Conservation (phyloP, 2,329 filamentous ascomycete species). For the Colletotrichum tabaci region DNA sequence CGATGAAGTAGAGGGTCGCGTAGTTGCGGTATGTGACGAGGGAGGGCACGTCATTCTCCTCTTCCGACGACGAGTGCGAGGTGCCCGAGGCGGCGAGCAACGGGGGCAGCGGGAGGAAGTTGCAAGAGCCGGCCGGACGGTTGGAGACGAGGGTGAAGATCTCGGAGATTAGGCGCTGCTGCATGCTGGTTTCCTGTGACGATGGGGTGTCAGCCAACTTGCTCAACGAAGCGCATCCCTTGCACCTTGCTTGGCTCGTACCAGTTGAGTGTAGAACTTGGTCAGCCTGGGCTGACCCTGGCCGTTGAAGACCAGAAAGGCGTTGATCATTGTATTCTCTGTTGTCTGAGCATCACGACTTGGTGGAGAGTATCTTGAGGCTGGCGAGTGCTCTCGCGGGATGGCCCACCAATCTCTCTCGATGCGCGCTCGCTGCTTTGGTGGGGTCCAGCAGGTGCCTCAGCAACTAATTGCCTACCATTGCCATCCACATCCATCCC, state of each 20-base stretch:
- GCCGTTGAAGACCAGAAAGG: constrained; percentile 98
- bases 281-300: constrained; percentile 96
- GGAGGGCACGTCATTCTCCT: constrained; percentile 89
- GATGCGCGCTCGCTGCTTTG: constrained; percentile 7
- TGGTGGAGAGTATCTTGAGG: background rate
- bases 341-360: constrained; percentile 45
- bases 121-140: constrained; percentile 92
- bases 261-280: constrained; percentile 98
- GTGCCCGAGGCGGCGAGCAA: constrained; percentile 75
- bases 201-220: constrained; percentile 1
- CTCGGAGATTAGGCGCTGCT: constrained; percentile 96
- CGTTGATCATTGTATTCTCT: constrained; percentile 88
- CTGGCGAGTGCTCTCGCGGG: background rate
- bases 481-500: background rate
- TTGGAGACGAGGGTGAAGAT: constrained; percentile 97
- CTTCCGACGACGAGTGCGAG: constrained; percentile 74
- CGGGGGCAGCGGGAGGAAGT: constrained; percentile 88
- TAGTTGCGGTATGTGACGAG: constrained; percentile 99
- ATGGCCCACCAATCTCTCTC: background rate
- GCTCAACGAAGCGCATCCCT: background rate
- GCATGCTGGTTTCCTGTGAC: constrained; percentile 90
- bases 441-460: constrained; percentile 30
- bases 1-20: constrained; percentile 97
- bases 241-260: constrained; percentile 55
- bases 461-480: background rate